phyloP scores from a whole-genome alignment of 805 yeast genomes.

The Cyberlindnera mycetangii region DNA sequence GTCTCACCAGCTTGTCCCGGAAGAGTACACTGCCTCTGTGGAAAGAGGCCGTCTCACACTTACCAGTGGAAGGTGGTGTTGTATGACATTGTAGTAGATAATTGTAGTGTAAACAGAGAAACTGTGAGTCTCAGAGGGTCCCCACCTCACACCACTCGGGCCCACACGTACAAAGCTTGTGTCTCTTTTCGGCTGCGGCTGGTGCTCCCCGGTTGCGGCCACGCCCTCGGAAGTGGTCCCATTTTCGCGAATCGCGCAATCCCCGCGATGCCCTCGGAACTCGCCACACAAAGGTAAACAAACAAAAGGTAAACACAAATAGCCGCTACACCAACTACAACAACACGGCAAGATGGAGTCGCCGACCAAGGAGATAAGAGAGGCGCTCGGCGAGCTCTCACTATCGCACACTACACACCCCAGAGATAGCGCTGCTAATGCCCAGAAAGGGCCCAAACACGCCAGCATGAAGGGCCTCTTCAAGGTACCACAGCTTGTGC shows the following conservation, averaged over 20 bases:
- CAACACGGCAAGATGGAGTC: constrained; percentile 5
- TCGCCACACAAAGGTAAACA: constrained; percentile 1
- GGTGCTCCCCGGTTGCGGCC: background rate
- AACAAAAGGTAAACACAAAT: background rate
- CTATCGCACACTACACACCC: constrained; percentile 5
- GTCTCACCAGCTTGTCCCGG: background rate
- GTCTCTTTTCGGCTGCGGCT: background rate
- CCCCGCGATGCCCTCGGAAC: background rate
- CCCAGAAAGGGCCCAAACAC: constrained; percentile 3
- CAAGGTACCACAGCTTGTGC: constrained; percentile 10
- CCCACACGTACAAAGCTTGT: background rate
- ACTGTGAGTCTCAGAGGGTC: no score
- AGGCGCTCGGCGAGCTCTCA: constrained; percentile 12
- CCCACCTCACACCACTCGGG: background rate
- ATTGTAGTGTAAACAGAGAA: no score
- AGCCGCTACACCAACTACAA: background rate
- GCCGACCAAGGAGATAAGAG: constrained; percentile 20
- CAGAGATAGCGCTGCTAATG: background rate
- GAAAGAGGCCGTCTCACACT: background rate
- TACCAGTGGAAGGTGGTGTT: constrained; percentile 14
- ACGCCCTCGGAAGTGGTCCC: background rate
- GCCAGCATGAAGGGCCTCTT: constrained; percentile 10
- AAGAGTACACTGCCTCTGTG: background rate
- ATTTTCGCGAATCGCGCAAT: background rate
- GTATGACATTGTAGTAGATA: constrained; percentile 7